These are phyloP conservation scores for Orychophragmus violaceus DNA, from an alignment of 345 rosid genomes.

Conservation along the genomic window DNA sequence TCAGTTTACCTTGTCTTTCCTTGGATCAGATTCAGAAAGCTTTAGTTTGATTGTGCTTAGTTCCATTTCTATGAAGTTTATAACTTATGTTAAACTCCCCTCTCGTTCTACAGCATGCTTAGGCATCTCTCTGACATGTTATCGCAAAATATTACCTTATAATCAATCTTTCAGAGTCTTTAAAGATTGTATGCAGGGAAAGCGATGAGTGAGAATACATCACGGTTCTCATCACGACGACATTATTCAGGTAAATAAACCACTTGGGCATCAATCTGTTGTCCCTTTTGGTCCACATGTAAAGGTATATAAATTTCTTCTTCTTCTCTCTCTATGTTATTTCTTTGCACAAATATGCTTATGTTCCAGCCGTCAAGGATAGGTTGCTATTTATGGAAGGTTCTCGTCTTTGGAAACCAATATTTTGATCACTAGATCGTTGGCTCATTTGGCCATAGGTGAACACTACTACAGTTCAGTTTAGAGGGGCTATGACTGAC, in stretches of 20 bases:
- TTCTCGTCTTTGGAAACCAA: background rate
- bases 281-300: constrained; percentile 4
- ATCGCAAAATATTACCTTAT: background rate
- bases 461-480: background rate
- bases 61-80: constrained; percentile 16
- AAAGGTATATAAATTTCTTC: constrained; percentile 13
- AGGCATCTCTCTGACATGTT: constrained; percentile 12
- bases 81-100: background rate
- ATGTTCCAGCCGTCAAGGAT: background rate
- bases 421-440: background rate
- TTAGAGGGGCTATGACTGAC: background rate
- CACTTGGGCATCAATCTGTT: background rate
- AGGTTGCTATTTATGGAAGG: constrained; percentile 9
- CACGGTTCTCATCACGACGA: background rate
- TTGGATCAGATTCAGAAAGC: constrained; percentile 17
- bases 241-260: background rate
- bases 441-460: background rate
- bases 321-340: background rate
- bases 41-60: constrained; percentile 18
- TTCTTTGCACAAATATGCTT: constrained; percentile 9
- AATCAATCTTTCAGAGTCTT: background rate
- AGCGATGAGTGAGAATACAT: background rate
- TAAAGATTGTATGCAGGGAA: constrained; percentile 24
- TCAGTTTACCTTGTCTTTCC: constrained; percentile 18
- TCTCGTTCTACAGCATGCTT: background rate